Base-by-base conservation (phyloP, 352 stramenopile genomes). In the Globisporangium alternatum region DNA sequence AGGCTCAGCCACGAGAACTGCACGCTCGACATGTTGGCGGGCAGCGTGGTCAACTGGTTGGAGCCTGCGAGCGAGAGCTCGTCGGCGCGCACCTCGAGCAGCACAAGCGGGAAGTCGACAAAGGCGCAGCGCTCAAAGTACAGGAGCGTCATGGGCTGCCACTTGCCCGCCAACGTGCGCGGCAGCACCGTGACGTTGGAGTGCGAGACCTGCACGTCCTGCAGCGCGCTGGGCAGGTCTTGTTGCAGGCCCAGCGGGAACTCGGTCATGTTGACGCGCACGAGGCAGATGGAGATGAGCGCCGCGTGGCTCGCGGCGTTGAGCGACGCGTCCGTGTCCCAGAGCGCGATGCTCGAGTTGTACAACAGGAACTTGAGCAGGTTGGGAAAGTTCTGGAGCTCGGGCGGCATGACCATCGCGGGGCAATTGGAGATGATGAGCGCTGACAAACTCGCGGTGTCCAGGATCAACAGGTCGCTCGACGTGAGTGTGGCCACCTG, bases 301-400 rank as follows among this genome's bases (percentile, higher is more conserved):
- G 64, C 19, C 5, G 58, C 39, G 49, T 80, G 70, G 21, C 45
- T 65, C 35, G 30, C 37, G 9, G 44, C n/a, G 33, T 74, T 75
- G 5, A 80, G 31, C 28, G 73, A 75, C 7, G 70, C 67, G 5
- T 3, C 62, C 21, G 31, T 7, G 19, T 69, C 45, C 70, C 73
- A 78, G 12, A 44, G 56, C 2, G 64, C 59, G 44, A 80, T 68
- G 5, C 61, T 78, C 31, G 67, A 70, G 57, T 80, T 80, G 65
- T 77, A 80, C 15, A 80, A 17, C 49, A 76, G 54, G 33, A 80
- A 60, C 45, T 74, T 74, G 58, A 76, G 62, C 33, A 80, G 19
- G 13, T 69, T 65, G 1, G 65, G 66, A 41, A 80, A 80, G 22
- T 60, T 56, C 37, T 73, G 70, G 19, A 80, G 49, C 25, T 62